Percentiles rank a stretch among this genome's conserved stretches.
These are phyloP conservation scores for Glarea lozoyensis DNA, from an alignment of 495 filamentous ascomycete genomes.

Conservation along the genomic window DNA sequence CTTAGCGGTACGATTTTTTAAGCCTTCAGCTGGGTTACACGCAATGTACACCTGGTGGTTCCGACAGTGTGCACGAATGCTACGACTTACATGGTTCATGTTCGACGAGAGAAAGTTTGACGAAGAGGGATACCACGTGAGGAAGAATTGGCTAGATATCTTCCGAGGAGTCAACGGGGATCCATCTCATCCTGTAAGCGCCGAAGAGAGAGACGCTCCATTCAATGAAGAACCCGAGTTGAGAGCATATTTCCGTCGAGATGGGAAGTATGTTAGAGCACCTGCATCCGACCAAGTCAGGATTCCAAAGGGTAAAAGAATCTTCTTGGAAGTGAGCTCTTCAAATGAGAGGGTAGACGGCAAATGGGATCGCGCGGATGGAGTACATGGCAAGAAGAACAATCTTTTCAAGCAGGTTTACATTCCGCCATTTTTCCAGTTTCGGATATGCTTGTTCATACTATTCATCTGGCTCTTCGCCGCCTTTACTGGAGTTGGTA, in stretches of 20 bases:
- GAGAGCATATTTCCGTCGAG: slow-evolving; percentile 39
- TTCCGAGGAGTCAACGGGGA: slow-evolving; percentile 40
- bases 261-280: slow-evolving; percentile 77
- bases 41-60: slow-evolving; percentile 95
- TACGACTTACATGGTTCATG: slow-evolving; percentile 85
- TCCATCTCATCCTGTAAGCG: slow-evolving; percentile 23
- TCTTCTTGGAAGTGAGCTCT: slow-evolving; percentile 76
- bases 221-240: slow-evolving; percentile 18
- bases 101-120: slow-evolving; percentile 74
- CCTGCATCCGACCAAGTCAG: slow-evolving; percentile 91
- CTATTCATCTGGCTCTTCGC: slow-evolving; percentile 90
- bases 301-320: slow-evolving; percentile 70
- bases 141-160: slow-evolving; percentile 43
- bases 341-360: slow-evolving; percentile 58
- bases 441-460: slow-evolving; percentile 77
- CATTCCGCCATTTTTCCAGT: slow-evolving; percentile 75
- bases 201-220: slow-evolving; percentile 33
- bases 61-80: slow-evolving; percentile 65
- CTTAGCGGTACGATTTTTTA: slow-evolving; percentile 67
- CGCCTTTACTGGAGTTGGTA: slow-evolving; percentile 78
- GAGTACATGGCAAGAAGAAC: slow-evolving; percentile 53
- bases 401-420: slow-evolving; percentile 75
- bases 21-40: slow-evolving; percentile 75
- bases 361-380: slow-evolving; percentile 37
- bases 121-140: slow-evolving; percentile 65